phyloP scores from a whole-genome alignment of 352 stramenopile genomes.

The Phytophthora constricta region DNA sequence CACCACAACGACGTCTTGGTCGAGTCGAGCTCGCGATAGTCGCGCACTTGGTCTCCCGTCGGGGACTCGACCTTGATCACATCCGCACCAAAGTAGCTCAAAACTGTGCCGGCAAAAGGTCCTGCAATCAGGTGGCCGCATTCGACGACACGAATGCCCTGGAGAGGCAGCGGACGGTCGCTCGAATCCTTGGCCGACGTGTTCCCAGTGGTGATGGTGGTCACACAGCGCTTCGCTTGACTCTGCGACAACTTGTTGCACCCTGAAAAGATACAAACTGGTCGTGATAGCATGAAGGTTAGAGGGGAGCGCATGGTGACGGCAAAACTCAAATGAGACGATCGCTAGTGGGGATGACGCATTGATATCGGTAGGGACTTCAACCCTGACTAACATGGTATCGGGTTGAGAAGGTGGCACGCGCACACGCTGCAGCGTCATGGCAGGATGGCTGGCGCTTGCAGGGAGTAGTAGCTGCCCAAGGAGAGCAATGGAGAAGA shows the following conservation, averaged over 20 bases:
- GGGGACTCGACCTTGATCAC: constrained; percentile 92
- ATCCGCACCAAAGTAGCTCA: constrained; percentile 91
- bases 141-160: constrained; percentile 79
- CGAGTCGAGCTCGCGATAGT: constrained; percentile 77
- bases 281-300: constrained; percentile 9
- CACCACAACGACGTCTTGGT: constrained; percentile 88
- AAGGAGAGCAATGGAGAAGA: constrained; percentile 2
- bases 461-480: constrained; percentile 56
- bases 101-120: constrained; percentile 82
- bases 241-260: constrained; percentile 4
- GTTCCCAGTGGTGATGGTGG: constrained; percentile 31
- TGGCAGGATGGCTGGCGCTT: constrained; percentile 31
- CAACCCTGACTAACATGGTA: constrained; percentile 24
- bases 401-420: constrained; percentile 5
- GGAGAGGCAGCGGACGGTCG: constrained; percentile 54
- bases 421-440: no score
- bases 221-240: constrained; percentile 36
- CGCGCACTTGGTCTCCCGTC: constrained; percentile 83
- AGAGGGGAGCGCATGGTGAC: constrained; percentile 11
- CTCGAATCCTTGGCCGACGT: constrained; percentile 13
- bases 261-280: constrained; percentile 14
- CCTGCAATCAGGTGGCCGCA: constrained; percentile 84
- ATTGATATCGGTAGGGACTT: constrained; percentile 34
- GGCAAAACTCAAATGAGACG: background rate
- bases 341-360: background rate